Base-by-base conservation (phyloP, 495 filamentous ascomycete genomes). In the Sordaria brevicollis region DNA sequence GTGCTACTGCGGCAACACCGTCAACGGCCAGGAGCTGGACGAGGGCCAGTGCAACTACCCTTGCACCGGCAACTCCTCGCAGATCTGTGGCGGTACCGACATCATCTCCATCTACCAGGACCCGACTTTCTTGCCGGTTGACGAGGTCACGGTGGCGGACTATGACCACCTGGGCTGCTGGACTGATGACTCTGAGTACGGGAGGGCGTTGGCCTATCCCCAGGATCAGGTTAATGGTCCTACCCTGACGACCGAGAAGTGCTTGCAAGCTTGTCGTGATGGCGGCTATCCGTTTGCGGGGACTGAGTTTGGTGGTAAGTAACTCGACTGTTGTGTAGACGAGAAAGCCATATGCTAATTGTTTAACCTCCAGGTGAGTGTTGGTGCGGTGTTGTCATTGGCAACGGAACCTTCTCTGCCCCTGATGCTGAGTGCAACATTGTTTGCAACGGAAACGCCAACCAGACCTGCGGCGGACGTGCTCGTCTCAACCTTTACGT, bases 101-200 rank as follows among this genome's bases (percentile, higher is more conserved):
- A 69, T 75, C 36, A 74, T 86, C 66, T 86, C 82, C 25, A 71
- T 87, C 69, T 87, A 82, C 69, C 79, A 83, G 72, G 86, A 87
- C 54, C 80, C 84, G 1, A 87, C 84, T 29, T 87, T 84, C 73
- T 75, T 77, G n/a, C 73, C 81, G 37, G 71, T 79, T 36, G 75
- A 81, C 31, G 72, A 77, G 34, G 79, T 76, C 66, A 77, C 72
- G 9, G 74, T 84, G 19, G 75, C 73, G 33, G 83, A 86, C 73
- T 87, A 86, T 72, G 69, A 72, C 35, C 72, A 79, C 37, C 72
- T 87, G n/a, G 87, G 87, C 66, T 89, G 87, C 74, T 88, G 83
- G 73, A 85, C 84, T 34, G 87, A 88, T 67, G 81, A 85, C 68
- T 78, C 81, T 0, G 71, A 57, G 37, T 13, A 72, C 31, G 85